Conservation (phyloP, 106 monocot genomes). For the Acorus calamus region DNA sequence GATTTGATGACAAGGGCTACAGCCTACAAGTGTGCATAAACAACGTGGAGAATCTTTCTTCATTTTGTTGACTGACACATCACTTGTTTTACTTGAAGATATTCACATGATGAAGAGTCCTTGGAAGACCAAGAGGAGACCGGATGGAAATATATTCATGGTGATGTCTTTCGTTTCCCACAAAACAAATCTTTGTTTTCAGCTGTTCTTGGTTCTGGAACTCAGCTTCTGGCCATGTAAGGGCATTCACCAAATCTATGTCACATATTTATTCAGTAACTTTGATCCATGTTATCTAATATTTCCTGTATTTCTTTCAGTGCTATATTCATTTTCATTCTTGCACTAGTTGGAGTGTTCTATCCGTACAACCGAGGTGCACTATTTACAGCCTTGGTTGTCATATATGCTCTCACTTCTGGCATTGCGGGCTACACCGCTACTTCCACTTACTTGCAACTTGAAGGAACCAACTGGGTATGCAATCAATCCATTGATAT, state of each 20-base stretch:
- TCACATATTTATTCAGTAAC: neutral
- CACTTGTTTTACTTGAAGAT: slow-evolving; percentile 14
- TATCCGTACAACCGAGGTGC: slow-evolving; percentile 82
- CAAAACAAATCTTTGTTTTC: slow-evolving; percentile 59
- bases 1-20: too few relatives aligned
- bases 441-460: slow-evolving; percentile 55
- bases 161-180: slow-evolving; percentile 70
- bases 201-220: slow-evolving; percentile 66
- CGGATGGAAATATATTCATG: slow-evolving; percentile 15
- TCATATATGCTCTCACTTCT: slow-evolving; percentile 80
- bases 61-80: neutral
- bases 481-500: slow-evolving; percentile 5
- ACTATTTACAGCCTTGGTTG: slow-evolving; percentile 68
- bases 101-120: slow-evolving; percentile 55
- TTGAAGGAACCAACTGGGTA: slow-evolving; percentile 81
- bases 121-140: slow-evolving; percentile 65
- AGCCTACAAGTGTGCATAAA: too few relatives aligned
- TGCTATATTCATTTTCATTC: slow-evolving; percentile 64
- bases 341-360: slow-evolving; percentile 76
- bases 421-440: slow-evolving; percentile 74
- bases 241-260: neutral
- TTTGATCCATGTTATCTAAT: slow-evolving; percentile 1
- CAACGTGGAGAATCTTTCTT: neutral
- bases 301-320: slow-evolving; percentile 19
- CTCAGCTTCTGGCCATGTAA: slow-evolving; percentile 72